Percentiles rank a stretch among this genome's conserved stretches.
Evolutionary conservation across 2,329 filamentous ascomycete species (phyloP).

Genomic region (Fusarium hainanense): DNA sequence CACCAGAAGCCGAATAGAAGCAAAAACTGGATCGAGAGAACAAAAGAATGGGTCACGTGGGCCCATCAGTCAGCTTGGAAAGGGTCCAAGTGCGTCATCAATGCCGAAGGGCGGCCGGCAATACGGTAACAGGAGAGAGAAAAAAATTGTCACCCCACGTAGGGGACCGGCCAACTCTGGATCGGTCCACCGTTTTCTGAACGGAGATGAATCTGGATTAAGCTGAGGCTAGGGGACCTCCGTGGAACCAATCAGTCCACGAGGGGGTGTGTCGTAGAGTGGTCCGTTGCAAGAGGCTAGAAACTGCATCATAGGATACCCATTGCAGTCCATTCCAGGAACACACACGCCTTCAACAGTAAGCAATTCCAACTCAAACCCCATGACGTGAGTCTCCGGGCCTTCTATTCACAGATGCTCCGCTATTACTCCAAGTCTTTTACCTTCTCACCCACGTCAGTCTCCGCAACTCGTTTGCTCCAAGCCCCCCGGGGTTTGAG

Average conservation of each 20-base stretch:
- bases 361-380: neutral
- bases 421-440: constrained; percentile 28
- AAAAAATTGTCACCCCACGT: constrained; percentile 22
- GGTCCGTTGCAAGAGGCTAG: neutral
- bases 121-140: constrained; percentile 10
- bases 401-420: constrained; percentile 28
- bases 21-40: constrained; percentile 31
- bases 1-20: constrained; percentile 26
- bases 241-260: constrained; percentile 12
- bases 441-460: constrained; percentile 33
- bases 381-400: constrained; percentile 35
- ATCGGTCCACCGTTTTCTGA: constrained; percentile 33
- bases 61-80: constrained; percentile 3
- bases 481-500: constrained; percentile 29
- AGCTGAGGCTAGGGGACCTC: constrained; percentile 10
- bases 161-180: neutral
- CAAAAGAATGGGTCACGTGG: constrained; percentile 15
- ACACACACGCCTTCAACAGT: constrained; percentile 7
- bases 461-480: constrained; percentile 32
- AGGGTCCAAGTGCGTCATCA: constrained; percentile 34
- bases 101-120: constrained; percentile 22
- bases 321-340: neutral
- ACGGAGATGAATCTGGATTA: constrained; percentile 37
- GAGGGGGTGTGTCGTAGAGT: neutral
- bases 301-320: constrained; percentile 1